These are phyloP conservation scores for Solanum raphanifolium DNA, from an alignment of 257 asterid species.

Conservation along the genomic window DNA sequence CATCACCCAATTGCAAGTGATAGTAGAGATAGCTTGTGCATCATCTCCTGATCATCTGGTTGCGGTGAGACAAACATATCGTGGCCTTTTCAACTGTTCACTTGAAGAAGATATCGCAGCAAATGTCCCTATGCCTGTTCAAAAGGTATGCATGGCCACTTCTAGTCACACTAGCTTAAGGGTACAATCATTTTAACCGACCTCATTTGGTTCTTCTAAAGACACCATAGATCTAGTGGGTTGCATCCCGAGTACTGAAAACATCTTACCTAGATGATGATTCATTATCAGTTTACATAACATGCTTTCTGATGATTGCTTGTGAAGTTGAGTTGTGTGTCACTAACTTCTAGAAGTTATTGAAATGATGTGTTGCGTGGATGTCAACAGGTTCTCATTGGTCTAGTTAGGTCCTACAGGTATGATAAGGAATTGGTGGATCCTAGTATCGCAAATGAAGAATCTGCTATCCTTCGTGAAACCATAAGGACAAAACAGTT, in stretches of 20 bases:
- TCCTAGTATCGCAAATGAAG: slow-evolving; percentile 28
- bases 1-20: slow-evolving; percentile 43
- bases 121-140: slow-evolving; percentile 44
- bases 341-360: neutral
- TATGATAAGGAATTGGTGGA: slow-evolving; percentile 56
- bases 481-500: slow-evolving; percentile 35
- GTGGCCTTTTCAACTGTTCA: slow-evolving; percentile 43
- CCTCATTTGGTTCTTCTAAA: neutral
- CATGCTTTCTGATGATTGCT: neutral
- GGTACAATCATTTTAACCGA: neutral
- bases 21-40: slow-evolving; percentile 76
- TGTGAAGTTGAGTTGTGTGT: neutral
- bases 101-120: slow-evolving; percentile 69
- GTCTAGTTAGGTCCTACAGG: slow-evolving; percentile 62
- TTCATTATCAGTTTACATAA: neutral
- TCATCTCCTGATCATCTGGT: slow-evolving; percentile 61
- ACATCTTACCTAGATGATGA: neutral
- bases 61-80: slow-evolving; percentile 55
- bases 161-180: neutral
- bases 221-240: neutral
- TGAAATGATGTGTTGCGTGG: neutral
- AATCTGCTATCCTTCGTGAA: slow-evolving; percentile 49
- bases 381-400: slow-evolving; percentile 45
- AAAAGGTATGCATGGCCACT: slow-evolving; percentile 32
- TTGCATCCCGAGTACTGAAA: neutral